Percentiles rank a stretch among this genome's conserved stretches.
These are phyloP conservation scores for Cardamine resedifolia DNA, from an alignment of 345 rosid species.

Conservation along the genomic window DNA sequence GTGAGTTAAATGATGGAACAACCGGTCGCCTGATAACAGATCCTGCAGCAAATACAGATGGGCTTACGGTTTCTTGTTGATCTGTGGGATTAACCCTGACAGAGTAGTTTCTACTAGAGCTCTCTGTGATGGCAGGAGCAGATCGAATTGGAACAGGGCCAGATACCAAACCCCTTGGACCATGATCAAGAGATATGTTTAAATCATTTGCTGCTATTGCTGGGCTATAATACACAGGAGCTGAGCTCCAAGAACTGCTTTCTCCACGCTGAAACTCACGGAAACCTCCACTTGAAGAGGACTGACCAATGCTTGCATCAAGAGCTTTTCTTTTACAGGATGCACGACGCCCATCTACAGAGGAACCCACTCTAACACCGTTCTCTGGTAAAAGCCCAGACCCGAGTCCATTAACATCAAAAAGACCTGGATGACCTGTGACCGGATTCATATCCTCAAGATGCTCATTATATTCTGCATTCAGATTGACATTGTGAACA, in stretches of 20 bases:
- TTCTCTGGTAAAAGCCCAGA: conserved; percentile 40
- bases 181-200: conserved; percentile 47
- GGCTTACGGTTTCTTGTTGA: conserved; percentile 45
- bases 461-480: conserved; percentile 54
- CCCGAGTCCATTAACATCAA: conserved; percentile 43
- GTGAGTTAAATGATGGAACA: conserved; percentile 44
- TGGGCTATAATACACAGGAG: conserved; percentile 38
- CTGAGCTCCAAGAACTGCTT: conserved; percentile 48
- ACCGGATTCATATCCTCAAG: conserved; percentile 45
- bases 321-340: conserved; percentile 81
- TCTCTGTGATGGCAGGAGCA: conserved; percentile 43
- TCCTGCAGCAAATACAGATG: conserved; percentile 50
- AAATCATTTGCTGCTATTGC: conserved; percentile 43
- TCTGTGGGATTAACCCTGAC: conserved; percentile 53
- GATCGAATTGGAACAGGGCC: conserved; percentile 39
- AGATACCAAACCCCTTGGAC: conserved; percentile 46
- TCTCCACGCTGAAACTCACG: conserved; percentile 58
- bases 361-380: conserved; percentile 48
- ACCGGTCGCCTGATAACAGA: conserved; percentile 45
- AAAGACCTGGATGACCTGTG: conserved; percentile 41
- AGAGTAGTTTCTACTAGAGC: conserved; percentile 59
- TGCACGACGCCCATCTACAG: conserved; percentile 54
- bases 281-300: conserved; percentile 56
- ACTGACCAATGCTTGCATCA: conserved; percentile 62
- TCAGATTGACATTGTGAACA: conserved; percentile 56